These are phyloP conservation scores for Talaromyces ruber DNA, from an alignment of 495 filamentous ascomycete species.

Conservation along the genomic window DNA sequence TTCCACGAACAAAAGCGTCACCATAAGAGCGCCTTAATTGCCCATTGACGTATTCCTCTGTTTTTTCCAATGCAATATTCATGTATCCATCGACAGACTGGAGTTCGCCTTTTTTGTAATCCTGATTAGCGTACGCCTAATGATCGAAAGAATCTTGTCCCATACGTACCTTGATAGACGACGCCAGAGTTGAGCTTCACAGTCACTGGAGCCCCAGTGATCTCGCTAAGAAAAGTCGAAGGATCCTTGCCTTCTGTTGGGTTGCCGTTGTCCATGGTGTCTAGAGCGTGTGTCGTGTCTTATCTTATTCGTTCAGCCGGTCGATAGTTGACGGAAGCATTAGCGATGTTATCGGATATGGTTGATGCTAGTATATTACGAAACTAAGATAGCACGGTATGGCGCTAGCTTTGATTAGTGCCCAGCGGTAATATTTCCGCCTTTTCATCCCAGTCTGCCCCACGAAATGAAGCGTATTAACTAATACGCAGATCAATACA, in stretches of 20 bases:
- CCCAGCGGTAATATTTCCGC: not conserved
- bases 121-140: slow-evolving; percentile 7
- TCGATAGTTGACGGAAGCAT: not conserved
- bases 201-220: slow-evolving; percentile 84
- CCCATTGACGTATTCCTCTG: slow-evolving; percentile 83
- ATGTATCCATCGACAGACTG: slow-evolving; percentile 98
- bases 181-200: slow-evolving; percentile 95
- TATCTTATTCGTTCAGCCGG: not conserved
- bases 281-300: not conserved
- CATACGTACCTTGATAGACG: slow-evolving; percentile 73
- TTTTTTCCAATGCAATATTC: slow-evolving; percentile 96
- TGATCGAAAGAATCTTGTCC: not conserved
- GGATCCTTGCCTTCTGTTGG: slow-evolving; percentile 72
- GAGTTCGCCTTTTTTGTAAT: slow-evolving; percentile 58
- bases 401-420: not conserved
- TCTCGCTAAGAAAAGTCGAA: slow-evolving; percentile 80
- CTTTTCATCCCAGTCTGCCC: not conserved
- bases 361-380: not conserved
- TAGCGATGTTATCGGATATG: not conserved
- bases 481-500: not conserved
- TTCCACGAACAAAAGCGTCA: slow-evolving; percentile 92
- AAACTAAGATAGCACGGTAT: not conserved
- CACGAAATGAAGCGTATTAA: not conserved
- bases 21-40: slow-evolving; percentile 74
- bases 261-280: slow-evolving; percentile 65